A percentile compares a stretch with the other conserved stretches of the same genome.
Conservation (phyloP, 169 alveolate species). For the Fabrea salina region DNA sequence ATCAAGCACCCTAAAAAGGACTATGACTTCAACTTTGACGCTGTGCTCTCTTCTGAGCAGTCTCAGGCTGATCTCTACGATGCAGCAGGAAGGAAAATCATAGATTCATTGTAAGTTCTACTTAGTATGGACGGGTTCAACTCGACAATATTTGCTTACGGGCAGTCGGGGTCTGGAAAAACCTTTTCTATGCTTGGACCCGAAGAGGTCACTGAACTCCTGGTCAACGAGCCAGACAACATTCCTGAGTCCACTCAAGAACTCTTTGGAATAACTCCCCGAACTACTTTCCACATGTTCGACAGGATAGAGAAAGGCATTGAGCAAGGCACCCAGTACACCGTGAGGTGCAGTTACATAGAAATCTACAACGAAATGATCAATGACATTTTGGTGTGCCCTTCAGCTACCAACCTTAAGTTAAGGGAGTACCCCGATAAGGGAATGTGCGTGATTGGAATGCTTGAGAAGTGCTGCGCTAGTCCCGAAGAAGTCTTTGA, state of each 20-base stretch:
- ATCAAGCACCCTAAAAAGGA: constrained; percentile 7
- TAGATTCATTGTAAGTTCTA: too few species aligned
- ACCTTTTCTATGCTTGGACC: constrained; percentile 73
- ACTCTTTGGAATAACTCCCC: constrained; percentile 22
- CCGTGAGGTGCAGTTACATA: constrained; percentile 37
- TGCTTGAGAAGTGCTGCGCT: neutral
- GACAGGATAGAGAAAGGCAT: neutral
- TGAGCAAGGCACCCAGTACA: neutral
- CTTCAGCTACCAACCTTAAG: constrained; percentile 39
- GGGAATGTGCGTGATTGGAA: constrained; percentile 56
- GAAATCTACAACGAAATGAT: constrained; percentile 70
- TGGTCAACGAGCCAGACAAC: neutral
- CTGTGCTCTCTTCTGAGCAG: neutral
- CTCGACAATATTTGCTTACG: constrained; percentile 74
- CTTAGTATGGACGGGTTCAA: constrained; percentile 66
- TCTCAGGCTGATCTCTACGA: constrained; percentile 23
- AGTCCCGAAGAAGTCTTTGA: constrained; percentile 26
- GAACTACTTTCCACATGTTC: constrained; percentile 17
- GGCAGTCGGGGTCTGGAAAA: constrained; percentile 71
- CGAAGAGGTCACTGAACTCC: constrained; percentile 20
- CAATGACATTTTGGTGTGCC: constrained; percentile 48
- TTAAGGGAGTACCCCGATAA: constrained; percentile 57
- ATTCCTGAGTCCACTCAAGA: constrained; percentile 2
- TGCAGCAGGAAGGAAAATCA: neutral
- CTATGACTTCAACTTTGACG: neutral